Conservation (phyloP, 169 alveolate species). For the Plasmodium blacklocki region DNA sequence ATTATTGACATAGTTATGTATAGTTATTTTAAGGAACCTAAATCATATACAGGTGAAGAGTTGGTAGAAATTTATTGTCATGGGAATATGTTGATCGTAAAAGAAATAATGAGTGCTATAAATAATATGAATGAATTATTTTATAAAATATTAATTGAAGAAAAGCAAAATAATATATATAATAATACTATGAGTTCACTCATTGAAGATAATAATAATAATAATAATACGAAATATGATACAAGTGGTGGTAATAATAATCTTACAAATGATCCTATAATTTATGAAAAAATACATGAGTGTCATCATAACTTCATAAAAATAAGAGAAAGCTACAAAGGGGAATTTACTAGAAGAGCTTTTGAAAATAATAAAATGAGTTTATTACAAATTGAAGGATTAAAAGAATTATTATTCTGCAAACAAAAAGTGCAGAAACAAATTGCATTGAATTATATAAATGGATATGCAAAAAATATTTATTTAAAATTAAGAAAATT, state of each 20-base stretch:
- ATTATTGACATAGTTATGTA: slow-evolving; percentile 21
- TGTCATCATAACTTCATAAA: slow-evolving; percentile 18
- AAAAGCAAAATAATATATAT: slow-evolving; percentile 23
- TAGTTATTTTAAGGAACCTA: slow-evolving; percentile 70
- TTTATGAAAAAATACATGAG: too few species aligned
- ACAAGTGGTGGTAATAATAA: background rate
- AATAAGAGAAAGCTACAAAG: slow-evolving; percentile 80
- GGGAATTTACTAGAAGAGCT: slow-evolving; percentile 86
- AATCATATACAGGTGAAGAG: slow-evolving; percentile 88
- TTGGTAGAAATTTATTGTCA: slow-evolving; percentile 86
- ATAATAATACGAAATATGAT: background rate
- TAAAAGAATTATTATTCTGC: slow-evolving; percentile 47
- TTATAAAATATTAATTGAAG: slow-evolving; percentile 29
- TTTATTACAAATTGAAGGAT: slow-evolving; percentile 78
- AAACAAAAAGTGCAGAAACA: slow-evolving; percentile 26
- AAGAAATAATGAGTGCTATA: slow-evolving; percentile 74
- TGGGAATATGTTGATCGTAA: slow-evolving; percentile 80
- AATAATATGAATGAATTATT: slow-evolving; percentile 19
- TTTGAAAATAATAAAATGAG: slow-evolving; percentile 80
- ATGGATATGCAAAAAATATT: slow-evolving; percentile 38
- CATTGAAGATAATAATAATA: background rate
- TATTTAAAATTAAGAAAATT: slow-evolving; percentile 14
- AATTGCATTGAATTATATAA: slow-evolving; percentile 52
- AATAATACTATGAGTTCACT: slow-evolving; percentile 18
- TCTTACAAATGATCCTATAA: background rate